These are phyloP conservation scores for Colletotrichum sp. DNA, from an alignment of 2,329 filamentous ascomycete genomes.

Conservation along the genomic window DNA sequence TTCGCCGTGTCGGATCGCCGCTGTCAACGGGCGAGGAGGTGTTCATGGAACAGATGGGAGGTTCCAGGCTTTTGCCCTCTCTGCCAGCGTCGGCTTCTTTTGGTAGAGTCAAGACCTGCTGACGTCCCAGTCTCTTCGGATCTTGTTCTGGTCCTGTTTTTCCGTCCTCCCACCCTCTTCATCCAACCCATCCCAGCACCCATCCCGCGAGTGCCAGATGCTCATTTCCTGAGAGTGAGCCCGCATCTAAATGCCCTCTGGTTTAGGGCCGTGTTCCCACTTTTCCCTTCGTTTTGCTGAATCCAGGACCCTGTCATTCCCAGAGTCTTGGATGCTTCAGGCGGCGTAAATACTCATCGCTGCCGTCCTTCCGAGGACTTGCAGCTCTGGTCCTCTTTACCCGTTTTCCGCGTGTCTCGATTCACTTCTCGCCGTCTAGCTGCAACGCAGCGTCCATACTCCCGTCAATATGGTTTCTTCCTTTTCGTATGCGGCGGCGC, in stretches of 20 bases:
- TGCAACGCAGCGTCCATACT: neutral
- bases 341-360: constrained; percentile 3
- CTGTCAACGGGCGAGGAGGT: neutral
- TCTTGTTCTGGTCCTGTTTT: neutral
- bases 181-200: neutral
- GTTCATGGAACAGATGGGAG: neutral
- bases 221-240: constrained; percentile 14
- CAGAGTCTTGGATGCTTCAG: constrained; percentile 17
- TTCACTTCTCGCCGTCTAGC: neutral
- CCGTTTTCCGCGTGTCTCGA: neutral
- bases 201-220: neutral
- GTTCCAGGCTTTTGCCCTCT: neutral
- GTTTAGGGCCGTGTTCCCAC: constrained; percentile 14
- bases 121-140: neutral
- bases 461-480: neutral
- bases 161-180: neutral
- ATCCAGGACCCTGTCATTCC: neutral
- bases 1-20: neutral
- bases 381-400: neutral
- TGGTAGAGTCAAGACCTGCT: neutral
- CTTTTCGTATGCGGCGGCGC: constrained; percentile 10
- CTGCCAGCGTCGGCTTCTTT: neutral
- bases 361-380: neutral
- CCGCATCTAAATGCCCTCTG: neutral
- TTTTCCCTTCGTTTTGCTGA: neutral